Percentiles rank a stretch among this genome's conserved stretches.
Conservation (phyloP, 371 early-diverging fungal genomes). For the Paraphysoderma sedebokerense region DNA sequence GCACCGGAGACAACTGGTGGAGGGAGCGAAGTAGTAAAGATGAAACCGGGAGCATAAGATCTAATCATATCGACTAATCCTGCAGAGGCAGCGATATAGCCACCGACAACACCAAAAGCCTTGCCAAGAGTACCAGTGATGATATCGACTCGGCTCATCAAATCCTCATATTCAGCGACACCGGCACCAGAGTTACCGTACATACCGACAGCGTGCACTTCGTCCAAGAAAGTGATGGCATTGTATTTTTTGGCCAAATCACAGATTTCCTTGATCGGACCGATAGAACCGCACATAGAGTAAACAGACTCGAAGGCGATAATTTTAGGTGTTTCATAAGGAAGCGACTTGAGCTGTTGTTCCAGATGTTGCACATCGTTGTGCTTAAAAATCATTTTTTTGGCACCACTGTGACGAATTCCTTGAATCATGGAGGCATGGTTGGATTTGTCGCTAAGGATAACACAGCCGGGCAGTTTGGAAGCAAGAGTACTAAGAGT, state of each 20-base stretch:
- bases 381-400: conserved; percentile 86
- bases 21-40: conserved; percentile 96
- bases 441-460: conserved; percentile 86
- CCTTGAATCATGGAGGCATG: conserved; percentile 99
- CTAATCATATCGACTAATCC: conserved; percentile 87
- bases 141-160: conserved; percentile 85
- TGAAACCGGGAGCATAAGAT: conserved; percentile 96
- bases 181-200: conserved; percentile 93
- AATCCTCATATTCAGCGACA: conserved; percentile 89
- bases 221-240: conserved; percentile 94
- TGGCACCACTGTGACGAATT: conserved; percentile 77
- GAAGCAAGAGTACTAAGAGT: conserved; percentile 79
- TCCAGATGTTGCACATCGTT: conserved; percentile 88
- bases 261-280: conserved; percentile 86
- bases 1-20: conserved; percentile 86
- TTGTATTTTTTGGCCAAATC: conserved; percentile 89
- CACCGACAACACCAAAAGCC: conserved; percentile 94
- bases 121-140: conserved; percentile 96
- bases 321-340: conserved; percentile 74
- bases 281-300: conserved; percentile 95
- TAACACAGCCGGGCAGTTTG: conserved; percentile 82
- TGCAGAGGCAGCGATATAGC: conserved; percentile 87
- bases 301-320: conserved; percentile 97
- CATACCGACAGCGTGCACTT: conserved; percentile 98
- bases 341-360: conserved; percentile 52